Base-by-base conservation (phyloP, 352 stramenopile genomes). In the Globisporangium splendens region DNA sequence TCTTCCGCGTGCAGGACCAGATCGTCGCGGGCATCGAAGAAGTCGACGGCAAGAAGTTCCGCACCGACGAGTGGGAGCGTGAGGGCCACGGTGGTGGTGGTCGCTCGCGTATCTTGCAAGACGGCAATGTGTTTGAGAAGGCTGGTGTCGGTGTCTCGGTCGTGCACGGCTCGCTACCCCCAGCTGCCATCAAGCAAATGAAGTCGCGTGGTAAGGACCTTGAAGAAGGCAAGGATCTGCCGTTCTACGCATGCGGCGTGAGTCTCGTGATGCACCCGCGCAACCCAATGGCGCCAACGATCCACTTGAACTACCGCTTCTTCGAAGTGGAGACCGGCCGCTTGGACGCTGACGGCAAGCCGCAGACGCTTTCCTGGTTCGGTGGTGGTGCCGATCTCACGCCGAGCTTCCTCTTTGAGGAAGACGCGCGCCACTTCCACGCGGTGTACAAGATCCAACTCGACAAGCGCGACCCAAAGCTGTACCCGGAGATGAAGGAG, bases 301-400 rank as follows among this genome's bases (percentile, higher is more conserved):
- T 98, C 79, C 96, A 99, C 73, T 82, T 98, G 39, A 99, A 99
- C 78, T 98, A 98, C 75, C 89, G 97, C 21, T 99, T 98, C 80
- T 99, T 99, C 77, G 96, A 99, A 67, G 96, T 98, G 13, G 81
- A 91, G 47, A 89, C 74, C 1, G 85, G 86, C 3, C 77, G 76
- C 47, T 0, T 88, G 8, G 72, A 91, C 38, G 85, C 96, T 47
- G 74, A 95, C 33, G 92, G 93, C 17, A 79, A 87, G 54, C 65
- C 76, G 11, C 82, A 84, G 63, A 90, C 78, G 61, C 70, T 96
- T 18, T 89, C 89, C 35, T 99, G 94, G 95, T 98, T 98, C 73
- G 95, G 96, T 20, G 95, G 96, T 22, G 97, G 97, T 46, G 97
- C 96, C 6, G 97, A 99, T 66, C 90, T 99, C 59, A 99, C 97